These are phyloP conservation scores for Trapa incisa DNA, from an alignment of 345 rosid species.

Conservation along the genomic window DNA sequence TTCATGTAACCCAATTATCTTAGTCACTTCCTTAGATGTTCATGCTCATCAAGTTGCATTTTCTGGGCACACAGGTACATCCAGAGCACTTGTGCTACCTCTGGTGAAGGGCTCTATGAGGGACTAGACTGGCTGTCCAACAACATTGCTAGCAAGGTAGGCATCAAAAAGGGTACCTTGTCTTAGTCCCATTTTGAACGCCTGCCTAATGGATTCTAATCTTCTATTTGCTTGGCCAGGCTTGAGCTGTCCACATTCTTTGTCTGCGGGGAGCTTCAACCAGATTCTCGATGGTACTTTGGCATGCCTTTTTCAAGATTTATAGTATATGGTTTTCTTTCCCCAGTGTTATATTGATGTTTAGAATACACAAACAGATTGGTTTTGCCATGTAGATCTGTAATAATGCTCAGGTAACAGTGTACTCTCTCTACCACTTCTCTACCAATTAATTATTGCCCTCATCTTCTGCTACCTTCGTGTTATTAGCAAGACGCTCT, in stretches of 20 bases:
- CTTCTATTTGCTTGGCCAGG: neutral
- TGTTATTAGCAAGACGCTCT: slow-evolving; percentile 97
- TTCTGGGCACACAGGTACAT: slow-evolving; percentile 48
- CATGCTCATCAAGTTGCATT: neutral
- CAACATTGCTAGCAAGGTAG: slow-evolving; percentile 61
- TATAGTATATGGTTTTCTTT: neutral
- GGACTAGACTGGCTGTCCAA: slow-evolving; percentile 80
- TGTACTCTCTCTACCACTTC: neutral
- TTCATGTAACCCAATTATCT: neutral
- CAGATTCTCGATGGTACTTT: neutral
- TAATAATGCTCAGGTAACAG: neutral
- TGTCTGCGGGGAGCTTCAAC: neutral
- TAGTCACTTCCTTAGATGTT: neutral
- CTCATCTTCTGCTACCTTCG: slow-evolving; percentile 46
- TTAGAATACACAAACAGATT: neutral
- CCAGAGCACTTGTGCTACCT: slow-evolving; percentile 71
- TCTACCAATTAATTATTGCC: neutral
- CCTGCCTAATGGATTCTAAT: neutral
- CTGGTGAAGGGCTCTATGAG: slow-evolving; percentile 73
- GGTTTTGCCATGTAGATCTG: slow-evolving; percentile 1
- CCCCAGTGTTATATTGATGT: slow-evolving; percentile 1
- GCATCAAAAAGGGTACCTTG: neutral
- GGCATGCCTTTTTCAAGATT: neutral
- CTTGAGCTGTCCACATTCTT: slow-evolving; percentile 2
- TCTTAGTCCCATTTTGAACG: neutral